These are phyloP conservation scores for Pleochaeta shiraiana DNA, from an alignment of 2,329 filamentous ascomycete genomes.

Conservation along the genomic window DNA sequence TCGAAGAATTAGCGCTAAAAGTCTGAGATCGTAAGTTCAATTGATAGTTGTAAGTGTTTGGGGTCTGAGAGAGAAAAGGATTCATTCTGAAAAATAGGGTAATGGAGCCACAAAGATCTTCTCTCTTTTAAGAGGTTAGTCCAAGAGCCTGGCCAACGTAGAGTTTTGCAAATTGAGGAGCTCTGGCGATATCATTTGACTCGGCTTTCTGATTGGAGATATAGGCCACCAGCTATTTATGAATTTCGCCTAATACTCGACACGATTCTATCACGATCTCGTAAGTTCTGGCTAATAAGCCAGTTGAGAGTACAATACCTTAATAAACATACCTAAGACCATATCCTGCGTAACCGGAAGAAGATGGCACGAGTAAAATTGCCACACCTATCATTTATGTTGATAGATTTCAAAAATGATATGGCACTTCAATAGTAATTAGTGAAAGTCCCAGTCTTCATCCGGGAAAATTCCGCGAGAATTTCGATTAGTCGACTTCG, in stretches of 20 bases:
- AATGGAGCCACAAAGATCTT: too few species aligned
- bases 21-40: too few species aligned
- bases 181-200: neutral
- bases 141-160: neutral
- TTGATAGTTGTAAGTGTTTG: too few species aligned
- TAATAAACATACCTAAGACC: neutral
- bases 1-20: too few species aligned
- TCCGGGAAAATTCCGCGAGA: neutral
- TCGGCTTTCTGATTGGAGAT: neutral
- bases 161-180: neutral
- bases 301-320: neutral
- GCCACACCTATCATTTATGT: neutral
- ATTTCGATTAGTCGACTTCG: neutral
- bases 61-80: too few species aligned
- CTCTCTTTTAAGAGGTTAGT: too few species aligned
- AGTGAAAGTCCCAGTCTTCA: too few species aligned
- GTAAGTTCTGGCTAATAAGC: neutral
- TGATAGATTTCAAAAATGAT: neutral
- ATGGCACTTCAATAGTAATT: too few species aligned
- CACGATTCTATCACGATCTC: neutral
- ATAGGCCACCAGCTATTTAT: neutral
- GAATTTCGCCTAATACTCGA: neutral
- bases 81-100: too few species aligned
- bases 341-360: neutral
- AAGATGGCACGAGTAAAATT: neutral